A percentile compares a stretch with the other conserved stretches of the same genome.
Conservation (phyloP, 1,139 yeast genomes). For the Spencermartinsiella ligniputridi region DNA sequence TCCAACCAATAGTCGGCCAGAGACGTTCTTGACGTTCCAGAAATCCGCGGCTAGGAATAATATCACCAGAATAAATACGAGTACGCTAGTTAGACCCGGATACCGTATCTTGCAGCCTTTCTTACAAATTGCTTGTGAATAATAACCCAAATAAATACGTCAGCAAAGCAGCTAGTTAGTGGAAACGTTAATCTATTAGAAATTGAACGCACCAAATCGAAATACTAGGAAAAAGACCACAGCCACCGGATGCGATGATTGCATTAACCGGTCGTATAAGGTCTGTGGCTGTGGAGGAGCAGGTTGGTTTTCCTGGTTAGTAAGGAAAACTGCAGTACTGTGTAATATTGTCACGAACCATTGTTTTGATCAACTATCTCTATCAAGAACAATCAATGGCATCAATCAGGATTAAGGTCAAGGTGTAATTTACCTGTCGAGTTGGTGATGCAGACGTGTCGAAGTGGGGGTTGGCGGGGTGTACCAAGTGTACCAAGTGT, state of each 20-base stretch:
- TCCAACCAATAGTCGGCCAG: conserved; percentile 87
- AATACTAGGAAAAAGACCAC: conserved; percentile 59
- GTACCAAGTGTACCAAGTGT: too few relatives aligned
- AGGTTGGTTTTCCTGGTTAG: not conserved
- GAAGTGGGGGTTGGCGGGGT: too few relatives aligned
- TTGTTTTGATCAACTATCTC: too few relatives aligned
- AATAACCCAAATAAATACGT: conserved; percentile 68
- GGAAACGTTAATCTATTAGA: conserved; percentile 2
- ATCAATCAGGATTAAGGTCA: too few relatives aligned
- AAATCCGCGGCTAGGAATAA: conserved; percentile 81
- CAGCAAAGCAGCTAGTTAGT: conserved; percentile 45
- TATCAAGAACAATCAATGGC: too few relatives aligned
- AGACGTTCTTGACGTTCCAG: conserved; percentile 88
- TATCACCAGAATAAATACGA: conserved; percentile 73
- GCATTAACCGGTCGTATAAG: conserved; percentile 40
- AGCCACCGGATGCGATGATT: conserved; percentile 84
- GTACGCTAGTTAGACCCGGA: conserved; percentile 38
- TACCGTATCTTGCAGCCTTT: not conserved
- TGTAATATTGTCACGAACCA: too few relatives aligned
- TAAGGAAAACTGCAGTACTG: too few relatives aligned
- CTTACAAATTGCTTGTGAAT: conserved; percentile 55
- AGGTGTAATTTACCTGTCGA: too few relatives aligned
- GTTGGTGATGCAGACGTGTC: too few relatives aligned
- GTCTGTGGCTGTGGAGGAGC: conserved; percentile 16
- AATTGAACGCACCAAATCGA: conserved; percentile 46